Evolutionary conservation across 106 monocot genomes (phyloP).

Genomic region (Agapanthus africanus): DNA sequence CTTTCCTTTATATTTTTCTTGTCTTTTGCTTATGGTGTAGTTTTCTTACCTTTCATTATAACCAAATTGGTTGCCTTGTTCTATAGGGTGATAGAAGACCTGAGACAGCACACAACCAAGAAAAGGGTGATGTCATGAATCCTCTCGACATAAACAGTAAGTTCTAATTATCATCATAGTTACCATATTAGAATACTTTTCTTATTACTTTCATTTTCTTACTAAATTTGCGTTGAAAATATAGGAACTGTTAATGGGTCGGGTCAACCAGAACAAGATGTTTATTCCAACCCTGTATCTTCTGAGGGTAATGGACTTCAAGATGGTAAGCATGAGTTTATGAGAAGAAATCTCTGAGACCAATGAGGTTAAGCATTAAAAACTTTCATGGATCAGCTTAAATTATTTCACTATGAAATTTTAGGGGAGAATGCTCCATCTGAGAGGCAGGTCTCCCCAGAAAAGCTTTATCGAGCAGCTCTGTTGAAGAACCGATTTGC

Average conservation of each 20-base stretch:
- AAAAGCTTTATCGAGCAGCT: conserved; percentile 81
- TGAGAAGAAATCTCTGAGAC: conserved; percentile 30
- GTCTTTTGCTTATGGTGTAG: too few species aligned
- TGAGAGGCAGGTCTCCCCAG: conserved; percentile 88
- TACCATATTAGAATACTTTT: too few species aligned
- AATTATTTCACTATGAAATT: conserved; percentile 22
- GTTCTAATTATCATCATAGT: neutral
- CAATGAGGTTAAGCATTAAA: too few species aligned
- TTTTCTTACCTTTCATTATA: too few species aligned
- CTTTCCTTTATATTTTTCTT: too few species aligned
- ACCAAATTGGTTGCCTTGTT: conserved; percentile 1
- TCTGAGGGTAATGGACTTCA: conserved; percentile 18
- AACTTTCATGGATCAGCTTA: conserved; percentile 35
- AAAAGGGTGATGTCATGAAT: conserved; percentile 10
- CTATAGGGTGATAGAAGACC: neutral
- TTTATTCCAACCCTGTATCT: conserved; percentile 15
- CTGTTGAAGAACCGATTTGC: conserved; percentile 81
- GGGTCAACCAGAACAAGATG: conserved; percentile 3
- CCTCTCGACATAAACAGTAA: conserved; percentile 8
- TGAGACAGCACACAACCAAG: conserved; percentile 1
- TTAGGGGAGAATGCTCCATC: conserved; percentile 85
- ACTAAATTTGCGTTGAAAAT: neutral
- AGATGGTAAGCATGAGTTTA: conserved; percentile 62
- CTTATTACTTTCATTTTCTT: too few species aligned
- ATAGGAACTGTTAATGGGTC: conserved; percentile 9